Base-by-base conservation (phyloP, 1,139 yeast genomes). In the Saccharomyces uvarum region DNA sequence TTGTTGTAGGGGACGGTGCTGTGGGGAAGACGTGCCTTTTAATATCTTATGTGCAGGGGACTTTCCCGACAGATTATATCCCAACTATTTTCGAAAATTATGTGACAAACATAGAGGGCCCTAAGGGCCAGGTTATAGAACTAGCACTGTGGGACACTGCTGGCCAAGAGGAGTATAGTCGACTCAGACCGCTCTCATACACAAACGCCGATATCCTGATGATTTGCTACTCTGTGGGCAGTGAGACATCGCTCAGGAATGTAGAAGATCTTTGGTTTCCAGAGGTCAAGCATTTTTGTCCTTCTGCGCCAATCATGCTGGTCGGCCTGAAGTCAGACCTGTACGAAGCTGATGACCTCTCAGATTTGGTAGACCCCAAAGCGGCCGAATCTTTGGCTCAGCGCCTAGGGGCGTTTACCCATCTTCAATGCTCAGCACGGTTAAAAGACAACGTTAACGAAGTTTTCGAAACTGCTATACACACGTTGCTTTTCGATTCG, bases 141-240 rank as follows among this genome's bases (percentile, higher is more conserved):
- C 75, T 88, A 65, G 93, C 87, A 28, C 72, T 88, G 49, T 88
- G 96, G 95, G 98, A 91, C 70, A 89, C 97, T 0, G 97, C 97
- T 0, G 96, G 97, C 3, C 96, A 89, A 71, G 96, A 89, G 70
- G 96, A 88, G 69, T 89, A 88, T 68, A 95, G 87, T 69, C 73
- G 97, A 55, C 74, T 89, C 57, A 75, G 97, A 61, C 95, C 96
- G 8, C 75, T 90, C 55, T 81, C 88, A 56, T 90, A 90, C 68
- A 90, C 93, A 8, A 95, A 87, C 61, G 90, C 85, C 2, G 88
- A 88, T 68, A 72, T 89, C 1, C 71, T 89, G 26, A 73, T 90
- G 59, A 75, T 89, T 8, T 90, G 96, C 57, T 90, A 88, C 70
- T 77, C 95, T 1, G 76, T 88, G 31, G 87, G 85, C 61, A 80